Conservation (phyloP, 2,329 filamentous ascomycete species). For the Fusarium burgessii region DNA sequence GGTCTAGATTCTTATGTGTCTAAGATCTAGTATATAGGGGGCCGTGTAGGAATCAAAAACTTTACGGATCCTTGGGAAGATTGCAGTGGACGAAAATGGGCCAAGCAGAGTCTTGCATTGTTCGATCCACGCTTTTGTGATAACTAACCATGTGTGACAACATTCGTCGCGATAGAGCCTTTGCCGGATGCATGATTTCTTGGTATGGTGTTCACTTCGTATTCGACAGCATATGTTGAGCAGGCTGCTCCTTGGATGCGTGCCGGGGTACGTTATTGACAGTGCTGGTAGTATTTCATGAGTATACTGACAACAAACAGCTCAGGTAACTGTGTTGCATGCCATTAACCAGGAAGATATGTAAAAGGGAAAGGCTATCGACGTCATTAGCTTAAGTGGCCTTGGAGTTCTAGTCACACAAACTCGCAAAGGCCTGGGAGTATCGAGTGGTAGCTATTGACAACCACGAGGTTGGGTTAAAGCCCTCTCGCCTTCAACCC, state of each 20-base stretch:
- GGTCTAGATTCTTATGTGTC: slow-evolving; percentile 24
- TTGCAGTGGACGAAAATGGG: slow-evolving; percentile 35
- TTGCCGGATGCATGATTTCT: slow-evolving; percentile 36
- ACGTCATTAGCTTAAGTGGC: slow-evolving; percentile 43
- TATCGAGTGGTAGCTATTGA: slow-evolving; percentile 46
- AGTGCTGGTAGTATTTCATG: background rate
- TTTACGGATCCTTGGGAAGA: slow-evolving; percentile 32
- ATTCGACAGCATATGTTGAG: slow-evolving; percentile 21
- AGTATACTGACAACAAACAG: background rate
- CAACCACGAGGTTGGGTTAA: slow-evolving; percentile 29
- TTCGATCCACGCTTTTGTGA: slow-evolving; percentile 35
- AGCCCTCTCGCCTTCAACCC: slow-evolving; percentile 25
- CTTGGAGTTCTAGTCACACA: slow-evolving; percentile 45
- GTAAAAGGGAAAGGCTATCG: slow-evolving; percentile 12
- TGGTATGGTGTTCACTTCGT: slow-evolving; percentile 25
- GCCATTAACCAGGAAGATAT: slow-evolving; percentile 26
- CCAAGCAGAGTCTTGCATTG: slow-evolving; percentile 8
- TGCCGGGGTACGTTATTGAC: slow-evolving; percentile 20
- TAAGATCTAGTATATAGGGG: slow-evolving; percentile 22
- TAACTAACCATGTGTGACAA: slow-evolving; percentile 37
- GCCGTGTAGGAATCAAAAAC: slow-evolving; percentile 36
- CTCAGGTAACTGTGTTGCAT: slow-evolving; percentile 37
- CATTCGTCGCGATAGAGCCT: slow-evolving; percentile 20
- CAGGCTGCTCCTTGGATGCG: slow-evolving; percentile 38
- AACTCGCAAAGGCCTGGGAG: slow-evolving; percentile 47